These are phyloP conservation scores for Albophoma yamanashiensis DNA, from an alignment of 2,329 filamentous ascomycete species.

Conservation along the genomic window DNA sequence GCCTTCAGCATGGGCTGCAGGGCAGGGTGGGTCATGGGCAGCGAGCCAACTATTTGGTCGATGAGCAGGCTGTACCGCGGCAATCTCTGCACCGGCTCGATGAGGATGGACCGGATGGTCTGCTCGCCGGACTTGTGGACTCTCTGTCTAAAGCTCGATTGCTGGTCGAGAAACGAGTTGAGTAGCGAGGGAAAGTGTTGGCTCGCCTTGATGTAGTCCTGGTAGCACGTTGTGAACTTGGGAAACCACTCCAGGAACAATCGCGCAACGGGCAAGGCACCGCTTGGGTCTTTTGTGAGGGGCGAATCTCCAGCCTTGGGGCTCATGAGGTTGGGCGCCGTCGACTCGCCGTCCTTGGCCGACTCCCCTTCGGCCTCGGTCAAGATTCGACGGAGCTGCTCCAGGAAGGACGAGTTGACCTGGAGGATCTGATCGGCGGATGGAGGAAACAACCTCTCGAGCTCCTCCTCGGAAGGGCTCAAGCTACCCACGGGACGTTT, in stretches of 20 bases:
- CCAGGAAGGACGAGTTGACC: constrained; percentile 71
- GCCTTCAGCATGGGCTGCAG: constrained; percentile 76
- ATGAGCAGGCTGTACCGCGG: constrained; percentile 94
- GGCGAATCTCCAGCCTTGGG: constrained; percentile 32
- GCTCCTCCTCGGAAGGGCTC: constrained; percentile 60
- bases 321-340: constrained; percentile 28
- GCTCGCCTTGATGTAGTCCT: constrained; percentile 86
- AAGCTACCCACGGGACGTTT: constrained; percentile 47
- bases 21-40: constrained; percentile 79
- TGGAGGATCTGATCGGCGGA: constrained; percentile 73
- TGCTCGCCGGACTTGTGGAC: constrained; percentile 84
- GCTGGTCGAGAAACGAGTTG: constrained; percentile 66
- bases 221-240: constrained; percentile 81
- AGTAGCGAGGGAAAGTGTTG: constrained; percentile 77
- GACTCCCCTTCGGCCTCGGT: constrained; percentile 78
- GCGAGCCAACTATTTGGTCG: constrained; percentile 80
- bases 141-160: constrained; percentile 72
- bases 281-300: constrained; percentile 60
- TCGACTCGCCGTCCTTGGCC: constrained; percentile 59
- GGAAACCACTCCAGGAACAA: constrained; percentile 87
- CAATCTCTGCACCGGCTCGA: constrained; percentile 90
- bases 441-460: constrained; percentile 69
- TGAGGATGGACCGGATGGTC: constrained; percentile 78
- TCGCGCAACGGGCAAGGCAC: constrained; percentile 67
- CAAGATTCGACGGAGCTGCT: constrained; percentile 64